A percentile compares a stretch with the other conserved stretches of the same genome.
phyloP scores from a whole-genome alignment of 73 alveolate genomes.

The Blepharisma stoltei region DNA sequence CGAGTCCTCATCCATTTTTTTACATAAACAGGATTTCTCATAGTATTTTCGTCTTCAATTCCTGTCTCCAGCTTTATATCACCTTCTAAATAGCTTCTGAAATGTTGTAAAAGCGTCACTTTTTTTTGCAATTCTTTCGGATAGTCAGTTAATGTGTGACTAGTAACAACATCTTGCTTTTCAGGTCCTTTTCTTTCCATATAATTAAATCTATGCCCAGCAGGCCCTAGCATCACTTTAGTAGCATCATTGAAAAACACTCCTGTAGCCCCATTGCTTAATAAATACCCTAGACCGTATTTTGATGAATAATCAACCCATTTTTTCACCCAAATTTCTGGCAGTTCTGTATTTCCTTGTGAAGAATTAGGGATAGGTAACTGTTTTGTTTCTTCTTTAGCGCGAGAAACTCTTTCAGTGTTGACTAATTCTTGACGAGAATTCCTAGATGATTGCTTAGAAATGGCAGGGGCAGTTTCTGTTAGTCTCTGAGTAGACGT shows the following conservation, averaged over 20 bases:
- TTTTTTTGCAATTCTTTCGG: slow-evolving; percentile 88
- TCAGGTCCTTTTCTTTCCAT: slow-evolving; percentile 63
- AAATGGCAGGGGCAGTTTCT: slow-evolving; percentile 39
- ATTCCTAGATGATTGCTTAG: neutral
- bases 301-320: slow-evolving; percentile 65
- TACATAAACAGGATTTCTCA: slow-evolving; percentile 53
- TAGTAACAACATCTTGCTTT: slow-evolving; percentile 53
- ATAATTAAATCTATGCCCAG: slow-evolving; percentile 34
- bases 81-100: slow-evolving; percentile 60
- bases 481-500: slow-evolving; percentile 33
- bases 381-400: neutral
- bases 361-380: neutral
- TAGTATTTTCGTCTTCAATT: neutral
- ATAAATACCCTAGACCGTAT: slow-evolving; percentile 55
- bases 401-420: neutral
- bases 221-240: slow-evolving; percentile 38
- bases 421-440: neutral
- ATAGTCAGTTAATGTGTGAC: slow-evolving; percentile 60
- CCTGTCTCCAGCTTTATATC: slow-evolving; percentile 18
- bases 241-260: slow-evolving; percentile 59
- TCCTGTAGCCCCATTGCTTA: slow-evolving; percentile 49
- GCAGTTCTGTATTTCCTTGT: neutral
- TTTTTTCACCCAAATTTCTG: slow-evolving; percentile 34
- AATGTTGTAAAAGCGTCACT: slow-evolving; percentile 87
- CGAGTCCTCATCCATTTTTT: slow-evolving; percentile 96